Evolutionary conservation across 2,329 filamentous ascomycete genomes (phyloP).

Genomic region (Madurella mycetomatis): DNA sequence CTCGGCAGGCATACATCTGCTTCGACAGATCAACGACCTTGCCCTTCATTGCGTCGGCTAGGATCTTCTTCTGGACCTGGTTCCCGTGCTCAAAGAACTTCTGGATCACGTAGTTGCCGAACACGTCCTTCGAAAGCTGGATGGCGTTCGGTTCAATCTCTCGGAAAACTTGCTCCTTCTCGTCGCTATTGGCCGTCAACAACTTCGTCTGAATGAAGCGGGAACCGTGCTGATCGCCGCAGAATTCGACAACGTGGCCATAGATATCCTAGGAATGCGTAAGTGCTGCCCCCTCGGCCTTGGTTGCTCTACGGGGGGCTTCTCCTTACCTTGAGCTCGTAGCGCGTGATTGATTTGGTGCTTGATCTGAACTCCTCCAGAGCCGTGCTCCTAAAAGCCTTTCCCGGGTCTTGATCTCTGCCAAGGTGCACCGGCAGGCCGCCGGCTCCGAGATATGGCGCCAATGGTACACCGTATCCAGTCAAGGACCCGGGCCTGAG

Average conservation of each 20-base stretch:
- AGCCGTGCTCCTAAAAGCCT: conserved; percentile 33
- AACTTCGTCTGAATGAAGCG: conserved; percentile 93
- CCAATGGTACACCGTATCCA: conserved; percentile 31
- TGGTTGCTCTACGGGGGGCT: background rate
- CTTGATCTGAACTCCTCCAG: conserved; percentile 77
- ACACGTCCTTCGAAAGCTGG: conserved; percentile 92
- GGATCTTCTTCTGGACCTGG: conserved; percentile 82
- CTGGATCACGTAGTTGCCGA: conserved; percentile 97
- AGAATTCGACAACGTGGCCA: conserved; percentile 85
- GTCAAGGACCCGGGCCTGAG: conserved; percentile 35
- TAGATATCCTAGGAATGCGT: conserved; percentile 64
- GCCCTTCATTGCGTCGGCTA: conserved; percentile 83
- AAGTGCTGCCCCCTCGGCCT: background rate
- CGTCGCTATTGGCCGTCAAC: conserved; percentile 88
- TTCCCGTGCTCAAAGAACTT: conserved; percentile 97
- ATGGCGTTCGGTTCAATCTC: conserved; percentile 82
- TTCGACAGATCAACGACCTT: conserved; percentile 74
- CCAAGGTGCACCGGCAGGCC: conserved; percentile 29
- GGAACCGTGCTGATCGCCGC: conserved; percentile 91
- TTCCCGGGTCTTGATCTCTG: conserved; percentile 49
- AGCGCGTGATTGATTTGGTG: conserved; percentile 66
- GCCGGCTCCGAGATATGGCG: conserved; percentile 21
- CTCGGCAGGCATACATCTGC: conserved; percentile 90
- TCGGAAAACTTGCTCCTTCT: conserved; percentile 84
- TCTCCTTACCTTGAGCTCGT: conserved; percentile 65